Percentiles rank a stretch among this genome's conserved stretches.
Conservation (phyloP, 805 yeast genomes). For the Wickerhamomyces rabaulensis region DNA sequence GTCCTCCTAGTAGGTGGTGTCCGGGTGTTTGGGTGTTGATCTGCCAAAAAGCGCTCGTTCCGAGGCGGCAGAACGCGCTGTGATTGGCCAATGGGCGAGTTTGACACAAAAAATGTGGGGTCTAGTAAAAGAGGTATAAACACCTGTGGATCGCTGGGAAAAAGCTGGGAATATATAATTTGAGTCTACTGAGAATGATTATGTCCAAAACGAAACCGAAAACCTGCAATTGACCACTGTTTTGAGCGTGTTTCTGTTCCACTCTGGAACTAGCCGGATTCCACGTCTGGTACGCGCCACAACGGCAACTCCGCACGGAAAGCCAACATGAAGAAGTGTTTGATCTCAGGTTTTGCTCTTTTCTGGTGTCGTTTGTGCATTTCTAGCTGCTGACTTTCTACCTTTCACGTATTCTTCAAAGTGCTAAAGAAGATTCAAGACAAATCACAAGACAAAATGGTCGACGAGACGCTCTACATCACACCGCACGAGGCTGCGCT, state of each 20-base stretch:
- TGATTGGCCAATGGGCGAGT: background rate
- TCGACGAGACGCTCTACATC: constrained; percentile 50
- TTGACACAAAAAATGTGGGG: constrained; percentile 1
- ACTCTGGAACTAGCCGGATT: background rate
- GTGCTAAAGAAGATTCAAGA: no score
- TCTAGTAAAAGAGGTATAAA: background rate
- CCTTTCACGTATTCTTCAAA: background rate
- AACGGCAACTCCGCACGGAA: no score
- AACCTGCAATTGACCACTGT: background rate
- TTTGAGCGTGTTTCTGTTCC: background rate
- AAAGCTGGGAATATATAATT: background rate
- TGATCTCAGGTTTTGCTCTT: background rate
- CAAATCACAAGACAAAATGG: constrained; percentile 16
- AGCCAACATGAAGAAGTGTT: no score
- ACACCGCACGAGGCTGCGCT: constrained; percentile 79
- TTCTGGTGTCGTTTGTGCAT: background rate
- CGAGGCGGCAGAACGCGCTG: background rate
- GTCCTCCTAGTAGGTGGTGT: no score
- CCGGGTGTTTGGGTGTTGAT: no score
- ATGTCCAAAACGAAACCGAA: no score
- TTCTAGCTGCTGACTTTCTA: background rate
- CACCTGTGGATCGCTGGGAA: background rate
- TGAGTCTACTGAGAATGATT: no score
- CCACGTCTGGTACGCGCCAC: no score
- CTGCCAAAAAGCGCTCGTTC: constrained; percentile 2